A percentile compares a stretch with the other conserved stretches of the same genome.
Evolutionary conservation across 495 filamentous ascomycete species (phyloP).

Genomic region (Hyaloscypha bicolor): DNA sequence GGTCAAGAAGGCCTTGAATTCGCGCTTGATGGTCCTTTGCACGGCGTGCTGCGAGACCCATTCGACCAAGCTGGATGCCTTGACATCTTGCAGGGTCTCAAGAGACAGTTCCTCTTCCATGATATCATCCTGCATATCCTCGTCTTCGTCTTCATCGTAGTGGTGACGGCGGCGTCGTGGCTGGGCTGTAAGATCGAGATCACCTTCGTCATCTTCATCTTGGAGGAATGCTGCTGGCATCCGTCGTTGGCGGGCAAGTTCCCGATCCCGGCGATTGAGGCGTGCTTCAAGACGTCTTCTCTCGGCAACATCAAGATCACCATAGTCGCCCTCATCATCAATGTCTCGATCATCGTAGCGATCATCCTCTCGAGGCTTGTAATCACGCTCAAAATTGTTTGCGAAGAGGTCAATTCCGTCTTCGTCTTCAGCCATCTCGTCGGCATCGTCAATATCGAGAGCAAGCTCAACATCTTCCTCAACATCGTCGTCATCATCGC

Average conservation of each 20-base stretch:
- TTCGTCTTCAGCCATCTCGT: constrained; percentile 95
- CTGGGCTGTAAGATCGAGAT: constrained; percentile 80
- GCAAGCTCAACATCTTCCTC: constrained; percentile 74
- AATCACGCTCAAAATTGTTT: constrained; percentile 87
- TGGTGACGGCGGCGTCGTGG: constrained; percentile 76
- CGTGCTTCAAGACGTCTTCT: constrained; percentile 83
- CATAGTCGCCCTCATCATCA: constrained; percentile 79
- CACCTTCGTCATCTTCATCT: constrained; percentile 85
- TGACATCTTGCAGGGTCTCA: constrained; percentile 90
- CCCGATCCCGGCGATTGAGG: constrained; percentile 80
- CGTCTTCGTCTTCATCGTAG: constrained; percentile 93
- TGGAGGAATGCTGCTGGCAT: constrained; percentile 85
- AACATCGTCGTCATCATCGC: constrained; percentile 72
- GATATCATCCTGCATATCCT: constrained; percentile 87
- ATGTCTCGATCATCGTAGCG: constrained; percentile 73
- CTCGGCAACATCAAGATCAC: constrained; percentile 66
- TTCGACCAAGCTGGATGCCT: constrained; percentile 88
- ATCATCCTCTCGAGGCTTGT: constrained; percentile 62
- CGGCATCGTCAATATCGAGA: constrained; percentile 87
- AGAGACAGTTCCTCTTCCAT: constrained; percentile 94
- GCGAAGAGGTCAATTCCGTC: constrained; percentile 92
- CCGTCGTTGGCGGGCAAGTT: constrained; percentile 70
- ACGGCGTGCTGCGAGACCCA: constrained; percentile 93
- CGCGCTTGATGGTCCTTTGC: constrained; percentile 87
- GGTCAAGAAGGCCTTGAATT: constrained; percentile 97